A percentile compares a stretch with the other conserved stretches of the same genome.
These are phyloP conservation scores for Calonectria ilicicola DNA, from an alignment of 2,329 filamentous ascomycete genomes.

Conservation along the genomic window DNA sequence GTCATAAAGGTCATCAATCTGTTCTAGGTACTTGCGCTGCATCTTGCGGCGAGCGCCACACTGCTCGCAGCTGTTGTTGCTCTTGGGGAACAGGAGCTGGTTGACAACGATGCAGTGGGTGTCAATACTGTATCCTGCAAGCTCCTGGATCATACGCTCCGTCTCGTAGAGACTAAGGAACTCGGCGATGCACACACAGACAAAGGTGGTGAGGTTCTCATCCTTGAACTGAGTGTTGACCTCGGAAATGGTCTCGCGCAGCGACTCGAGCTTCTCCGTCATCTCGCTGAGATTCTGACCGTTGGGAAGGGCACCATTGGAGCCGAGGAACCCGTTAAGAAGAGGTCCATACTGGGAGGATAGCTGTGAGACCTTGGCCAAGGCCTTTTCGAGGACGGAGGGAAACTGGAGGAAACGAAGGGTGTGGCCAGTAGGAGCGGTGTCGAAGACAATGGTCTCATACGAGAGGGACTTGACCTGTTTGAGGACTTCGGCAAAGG, in stretches of 20 bases:
- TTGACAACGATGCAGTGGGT: conserved; percentile 98
- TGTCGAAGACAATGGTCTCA: conserved; percentile 99
- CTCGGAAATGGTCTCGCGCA: conserved; percentile 92
- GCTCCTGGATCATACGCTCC: conserved; percentile 99
- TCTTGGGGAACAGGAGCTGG: conserved; percentile 92
- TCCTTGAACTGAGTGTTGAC: conserved; percentile 99
- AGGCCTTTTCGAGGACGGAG: conserved; percentile 95
- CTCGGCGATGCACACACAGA: conserved; percentile 98
- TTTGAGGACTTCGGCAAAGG: conserved; percentile 98
- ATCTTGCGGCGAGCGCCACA: conserved; percentile 95
- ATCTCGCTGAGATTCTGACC: conserved; percentile 94
- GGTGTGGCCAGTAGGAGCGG: conserved; percentile 96
- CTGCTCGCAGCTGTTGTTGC: conserved; percentile 89
- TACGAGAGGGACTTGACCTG: conserved; percentile 99
- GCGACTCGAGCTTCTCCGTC: conserved; percentile 92
- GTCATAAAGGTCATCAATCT: conserved; percentile 98
- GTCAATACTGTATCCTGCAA: conserved; percentile 93
- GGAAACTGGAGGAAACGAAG: conserved; percentile 99
- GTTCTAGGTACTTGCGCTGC: conserved; percentile 99
- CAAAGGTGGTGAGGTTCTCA: conserved; percentile 93
- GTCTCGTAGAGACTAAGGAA: conserved; percentile 98
- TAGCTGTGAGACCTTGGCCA: conserved; percentile 96
- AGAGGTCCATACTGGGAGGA: conserved; percentile 96
- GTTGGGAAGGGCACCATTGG: conserved; percentile 80
- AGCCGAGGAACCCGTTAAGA: conserved; percentile 91